A percentile compares a stretch with the other conserved stretches of the same genome.
Evolutionary conservation across 2,329 filamentous ascomycete genomes (phyloP).

Genomic region (Ophiognomonia clavigignenti-juglandacearum): DNA sequence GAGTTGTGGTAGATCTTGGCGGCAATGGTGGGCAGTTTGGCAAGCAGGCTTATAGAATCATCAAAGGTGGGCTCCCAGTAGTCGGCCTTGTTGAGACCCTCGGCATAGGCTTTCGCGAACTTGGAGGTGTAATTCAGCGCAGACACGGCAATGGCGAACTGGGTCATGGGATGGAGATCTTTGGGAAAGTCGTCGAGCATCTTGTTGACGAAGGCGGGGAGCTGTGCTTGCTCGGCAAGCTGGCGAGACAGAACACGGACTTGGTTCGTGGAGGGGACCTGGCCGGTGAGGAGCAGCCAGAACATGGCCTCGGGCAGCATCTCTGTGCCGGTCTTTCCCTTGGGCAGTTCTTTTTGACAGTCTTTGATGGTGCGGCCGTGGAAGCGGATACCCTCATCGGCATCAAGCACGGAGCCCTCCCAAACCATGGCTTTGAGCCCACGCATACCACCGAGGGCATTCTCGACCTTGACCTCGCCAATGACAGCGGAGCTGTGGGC

Average conservation of each 20-base stretch:
- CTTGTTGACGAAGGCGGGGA: constrained; percentile 78
- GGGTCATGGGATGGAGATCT: constrained; percentile 96
- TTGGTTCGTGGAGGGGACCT: constrained; percentile 80
- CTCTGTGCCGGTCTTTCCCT: constrained; percentile 86
- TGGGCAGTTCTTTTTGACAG: constrained; percentile 89
- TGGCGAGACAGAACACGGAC: constrained; percentile 78
- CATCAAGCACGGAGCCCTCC: constrained; percentile 96
- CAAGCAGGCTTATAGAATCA: constrained; percentile 86
- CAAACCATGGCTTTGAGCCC: constrained; percentile 97
- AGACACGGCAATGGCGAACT: constrained; percentile 91
- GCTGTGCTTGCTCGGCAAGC: constrained; percentile 76
- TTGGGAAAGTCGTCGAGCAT: constrained; percentile 87
- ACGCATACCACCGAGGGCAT: constrained; percentile 93
- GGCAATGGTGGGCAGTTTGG: constrained; percentile 93
- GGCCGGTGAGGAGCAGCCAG: constrained; percentile 92
- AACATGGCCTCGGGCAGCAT: constrained; percentile 99
- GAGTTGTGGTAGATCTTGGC: constrained; percentile 97
- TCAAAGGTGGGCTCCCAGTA: constrained; percentile 99
- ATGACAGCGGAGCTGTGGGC: constrained; percentile 75
- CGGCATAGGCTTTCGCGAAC: constrained; percentile 90
- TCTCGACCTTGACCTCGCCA: constrained; percentile 90
- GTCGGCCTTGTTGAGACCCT: constrained; percentile 87
- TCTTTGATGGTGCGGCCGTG: constrained; percentile 98
- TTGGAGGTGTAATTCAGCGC: constrained; percentile 92
- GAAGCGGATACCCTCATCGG: constrained; percentile 96